These are phyloP conservation scores for Amyloporia xantha DNA, from an alignment of 768 basidiomycete genomes.

Conservation along the genomic window DNA sequence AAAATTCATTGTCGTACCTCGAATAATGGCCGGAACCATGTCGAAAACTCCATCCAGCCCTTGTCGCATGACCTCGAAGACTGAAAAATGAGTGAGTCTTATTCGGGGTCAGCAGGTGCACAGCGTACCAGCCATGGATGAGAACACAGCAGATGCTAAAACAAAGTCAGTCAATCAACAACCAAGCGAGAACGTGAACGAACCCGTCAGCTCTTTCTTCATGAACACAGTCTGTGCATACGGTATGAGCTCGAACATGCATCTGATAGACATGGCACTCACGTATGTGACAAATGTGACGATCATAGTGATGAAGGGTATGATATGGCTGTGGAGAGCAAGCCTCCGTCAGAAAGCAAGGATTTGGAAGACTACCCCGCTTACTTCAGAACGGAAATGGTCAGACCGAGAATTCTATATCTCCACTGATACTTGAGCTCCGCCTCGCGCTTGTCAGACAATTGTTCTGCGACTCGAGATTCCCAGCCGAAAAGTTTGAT, in stretches of 20 bases:
- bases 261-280: constrained; percentile 25
- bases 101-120: not conserved
- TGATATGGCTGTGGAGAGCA: constrained; percentile 44
- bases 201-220: constrained; percentile 31
- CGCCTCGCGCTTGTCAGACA: constrained; percentile 52
- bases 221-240: constrained; percentile 29
- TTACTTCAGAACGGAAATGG: constrained; percentile 39
- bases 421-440: constrained; percentile 55
- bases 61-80: constrained; percentile 56
- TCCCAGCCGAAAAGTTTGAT: constrained; percentile 46
- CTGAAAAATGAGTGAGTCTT: constrained; percentile 14
- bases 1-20: no score
- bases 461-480: constrained; percentile 39
- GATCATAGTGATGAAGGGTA: constrained; percentile 63
- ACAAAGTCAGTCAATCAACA: no score
- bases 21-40: constrained; percentile 24
- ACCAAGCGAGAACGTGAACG: no score
- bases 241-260: no score
- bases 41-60: constrained; percentile 34
- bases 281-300: constrained; percentile 57
- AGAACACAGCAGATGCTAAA: constrained; percentile 32
- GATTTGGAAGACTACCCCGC: constrained; percentile 18
- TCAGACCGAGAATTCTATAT: constrained; percentile 42
- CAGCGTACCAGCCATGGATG: constrained; percentile 27
- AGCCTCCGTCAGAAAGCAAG: not conserved